Base-by-base conservation (phyloP, 331 rosid genomes). In the Spiraea crenata region DNA sequence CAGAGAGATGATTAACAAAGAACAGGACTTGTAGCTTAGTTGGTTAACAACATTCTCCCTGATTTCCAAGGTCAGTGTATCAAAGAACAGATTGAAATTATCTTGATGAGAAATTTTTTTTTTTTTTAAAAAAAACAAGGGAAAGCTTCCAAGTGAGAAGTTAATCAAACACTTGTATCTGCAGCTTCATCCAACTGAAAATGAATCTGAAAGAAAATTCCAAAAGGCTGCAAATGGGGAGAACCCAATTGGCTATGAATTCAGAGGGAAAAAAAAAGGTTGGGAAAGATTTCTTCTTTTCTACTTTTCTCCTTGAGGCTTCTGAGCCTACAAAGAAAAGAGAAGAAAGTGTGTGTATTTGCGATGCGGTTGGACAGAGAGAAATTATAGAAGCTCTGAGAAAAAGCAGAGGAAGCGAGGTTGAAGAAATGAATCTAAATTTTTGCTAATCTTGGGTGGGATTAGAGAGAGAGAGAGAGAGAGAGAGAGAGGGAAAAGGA, bases 361-460 rank as follows among this genome's bases (percentile, higher is more conserved):
- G 57, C 58, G 73, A 71, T 67, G 35, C 34, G 67, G 67, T 52
- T 61, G 62, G 65, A 62, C 61, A 67, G 50, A 67, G 44, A 38
- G 31, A 46, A 57, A 66, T 51, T 0, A 46, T 3, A 45, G 65
- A 58, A 35, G 58, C 57, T 17, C 42, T 25, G 31, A 9, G 13
- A 41, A 72, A 85, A 83, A 78, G 87, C 79, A 84, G 38, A 80
- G 79, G 67, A 49, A 54, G 59, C 38, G 42, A 82, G 80, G 84
- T 73, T 71, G 65, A 77, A 77, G 80, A 80, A 82, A 80, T 87
- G 89, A 84, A 90, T 81, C 84, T 77, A 66, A 25, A 66, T 70
- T 70, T 37, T 48, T 69, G 49, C 65, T 46, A 70, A 66, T 78
- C 44, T 78, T 68, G 57, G 20, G 31, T 25, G 31, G 31, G 31